Evolutionary conservation across 2,329 filamentous ascomycete genomes (phyloP).

Genomic region (Fusarium sp.): DNA sequence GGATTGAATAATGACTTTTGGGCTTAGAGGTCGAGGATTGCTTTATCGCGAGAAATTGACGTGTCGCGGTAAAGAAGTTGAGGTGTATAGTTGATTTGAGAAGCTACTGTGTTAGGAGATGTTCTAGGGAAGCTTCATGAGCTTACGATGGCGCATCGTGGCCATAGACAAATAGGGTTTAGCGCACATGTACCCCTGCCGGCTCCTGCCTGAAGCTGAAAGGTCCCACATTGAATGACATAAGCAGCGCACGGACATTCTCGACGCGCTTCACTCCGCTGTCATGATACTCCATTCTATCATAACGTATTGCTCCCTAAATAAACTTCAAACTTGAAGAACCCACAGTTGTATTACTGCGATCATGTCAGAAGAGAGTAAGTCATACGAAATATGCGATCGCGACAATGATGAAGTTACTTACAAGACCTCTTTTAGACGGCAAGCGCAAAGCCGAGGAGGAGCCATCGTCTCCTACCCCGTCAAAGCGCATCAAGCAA

Average conservation of each 20-base stretch:
- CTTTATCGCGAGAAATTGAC: neutral
- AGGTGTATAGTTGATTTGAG: slow-evolving; percentile 5
- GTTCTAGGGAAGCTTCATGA: slow-evolving; percentile 47
- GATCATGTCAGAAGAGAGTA: slow-evolving; percentile 47
- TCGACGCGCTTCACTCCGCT: slow-evolving; percentile 42
- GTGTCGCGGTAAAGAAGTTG: slow-evolving; percentile 17
- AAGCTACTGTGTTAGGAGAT: slow-evolving; percentile 36
- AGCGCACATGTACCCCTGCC: slow-evolving; percentile 39
- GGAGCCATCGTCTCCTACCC: slow-evolving; percentile 71
- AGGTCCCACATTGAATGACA: slow-evolving; percentile 35
- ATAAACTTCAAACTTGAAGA: slow-evolving; percentile 6
- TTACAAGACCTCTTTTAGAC: slow-evolving; percentile 51
- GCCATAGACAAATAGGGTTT: slow-evolving; percentile 51
- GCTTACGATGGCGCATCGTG: slow-evolving; percentile 52
- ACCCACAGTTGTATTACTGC: slow-evolving; percentile 4
- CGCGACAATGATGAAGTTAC: neutral
- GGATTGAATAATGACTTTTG: neutral
- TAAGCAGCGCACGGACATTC: slow-evolving; percentile 49
- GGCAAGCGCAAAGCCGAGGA: slow-evolving; percentile 80
- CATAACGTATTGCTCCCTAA: slow-evolving; percentile 23
- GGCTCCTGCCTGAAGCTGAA: slow-evolving; percentile 1
- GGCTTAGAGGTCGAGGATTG: neutral
- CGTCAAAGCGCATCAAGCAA: slow-evolving; percentile 74
- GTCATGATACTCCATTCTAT: slow-evolving; percentile 40
- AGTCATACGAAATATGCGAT: neutral